Percentiles rank a stretch among this genome's conserved stretches.
These are phyloP conservation scores for Clarireedia paspali DNA, from an alignment of 2,329 filamentous ascomycete species.

Conservation along the genomic window DNA sequence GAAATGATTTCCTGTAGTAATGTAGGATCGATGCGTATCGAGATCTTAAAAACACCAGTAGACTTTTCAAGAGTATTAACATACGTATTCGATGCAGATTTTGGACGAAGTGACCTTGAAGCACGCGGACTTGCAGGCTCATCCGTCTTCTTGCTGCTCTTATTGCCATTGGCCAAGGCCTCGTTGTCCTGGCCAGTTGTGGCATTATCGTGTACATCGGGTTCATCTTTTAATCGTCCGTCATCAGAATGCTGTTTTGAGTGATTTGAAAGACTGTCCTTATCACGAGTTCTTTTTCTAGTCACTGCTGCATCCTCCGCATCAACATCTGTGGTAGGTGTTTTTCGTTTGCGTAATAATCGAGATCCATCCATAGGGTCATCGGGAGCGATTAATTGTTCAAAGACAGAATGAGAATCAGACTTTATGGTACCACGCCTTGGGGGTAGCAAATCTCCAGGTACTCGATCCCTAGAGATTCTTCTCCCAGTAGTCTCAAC, in stretches of 20 bases:
- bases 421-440: constrained; percentile 56
- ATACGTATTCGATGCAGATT: constrained; percentile 34
- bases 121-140: constrained; percentile 33
- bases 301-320: constrained; percentile 45
- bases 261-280: constrained; percentile 16
- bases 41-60: constrained; percentile 41
- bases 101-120: constrained; percentile 51
- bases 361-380: constrained; percentile 71
- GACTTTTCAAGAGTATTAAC: constrained; percentile 32
- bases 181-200: constrained; percentile 8
- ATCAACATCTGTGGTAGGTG: constrained; percentile 59
- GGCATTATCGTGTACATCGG: constrained; percentile 11
- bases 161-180: constrained; percentile 16
- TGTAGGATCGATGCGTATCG: constrained; percentile 47
- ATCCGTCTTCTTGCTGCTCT: constrained; percentile 9
- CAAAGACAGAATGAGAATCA: constrained; percentile 71
- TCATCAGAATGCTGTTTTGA: constrained; percentile 12
- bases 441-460: constrained; percentile 64
- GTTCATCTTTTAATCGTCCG: neutral
- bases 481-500: constrained; percentile 35
- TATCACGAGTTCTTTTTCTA: constrained; percentile 40
- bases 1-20: constrained; percentile 55
- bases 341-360: constrained; percentile 75
- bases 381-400: constrained; percentile 62
- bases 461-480: constrained; percentile 56